Evolutionary conservation across 805 yeast genomes (phyloP).

Genomic region (Debaryomyces hansenii): DNA sequence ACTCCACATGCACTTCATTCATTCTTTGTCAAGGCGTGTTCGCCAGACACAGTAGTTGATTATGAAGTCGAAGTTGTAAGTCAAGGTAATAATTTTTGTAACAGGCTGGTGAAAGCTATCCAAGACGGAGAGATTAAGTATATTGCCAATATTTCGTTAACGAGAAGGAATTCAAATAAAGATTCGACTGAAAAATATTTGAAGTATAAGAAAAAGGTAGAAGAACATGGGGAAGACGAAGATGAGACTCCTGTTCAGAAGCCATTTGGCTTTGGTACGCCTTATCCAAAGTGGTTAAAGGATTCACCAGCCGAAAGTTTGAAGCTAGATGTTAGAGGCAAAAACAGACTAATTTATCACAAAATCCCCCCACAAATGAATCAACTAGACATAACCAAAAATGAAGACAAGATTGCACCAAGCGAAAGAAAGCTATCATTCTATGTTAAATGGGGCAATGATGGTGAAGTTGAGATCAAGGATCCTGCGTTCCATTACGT

Average conservation of each 20-base stretch:
- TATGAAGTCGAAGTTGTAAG: constrained; percentile 35
- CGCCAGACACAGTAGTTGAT: constrained; percentile 13
- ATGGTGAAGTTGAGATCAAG: constrained; percentile 14
- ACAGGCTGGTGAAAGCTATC: constrained; percentile 26
- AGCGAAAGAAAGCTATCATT: constrained; percentile 27
- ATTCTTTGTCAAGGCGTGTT: constrained; percentile 23
- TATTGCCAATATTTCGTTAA: constrained; percentile 33
- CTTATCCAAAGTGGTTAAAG: constrained; percentile 33
- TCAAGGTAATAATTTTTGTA: constrained; percentile 37
- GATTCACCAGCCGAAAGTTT: constrained; percentile 10
- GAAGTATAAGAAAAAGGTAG: constrained; percentile 20
- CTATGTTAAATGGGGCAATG: constrained; percentile 26
- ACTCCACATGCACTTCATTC: constrained; percentile 38
- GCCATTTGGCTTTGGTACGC: constrained; percentile 37
- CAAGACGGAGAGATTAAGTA: constrained; percentile 26
- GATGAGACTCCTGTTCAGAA: constrained; percentile 20
- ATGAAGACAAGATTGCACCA: constrained; percentile 21
- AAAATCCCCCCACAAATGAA: constrained; percentile 35
- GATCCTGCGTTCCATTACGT: constrained; percentile 41
- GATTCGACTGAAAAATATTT: constrained; percentile 20
- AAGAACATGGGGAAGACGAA: constrained; percentile 26
- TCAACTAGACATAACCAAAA: constrained; percentile 22
- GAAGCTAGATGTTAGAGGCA: constrained; percentile 12
- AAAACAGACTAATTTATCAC: constrained; percentile 18
- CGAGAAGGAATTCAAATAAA: constrained; percentile 28